Evolutionary conservation across 768 basidiomycete species (phyloP).

Genomic region (Termitomyces sp.): DNA sequence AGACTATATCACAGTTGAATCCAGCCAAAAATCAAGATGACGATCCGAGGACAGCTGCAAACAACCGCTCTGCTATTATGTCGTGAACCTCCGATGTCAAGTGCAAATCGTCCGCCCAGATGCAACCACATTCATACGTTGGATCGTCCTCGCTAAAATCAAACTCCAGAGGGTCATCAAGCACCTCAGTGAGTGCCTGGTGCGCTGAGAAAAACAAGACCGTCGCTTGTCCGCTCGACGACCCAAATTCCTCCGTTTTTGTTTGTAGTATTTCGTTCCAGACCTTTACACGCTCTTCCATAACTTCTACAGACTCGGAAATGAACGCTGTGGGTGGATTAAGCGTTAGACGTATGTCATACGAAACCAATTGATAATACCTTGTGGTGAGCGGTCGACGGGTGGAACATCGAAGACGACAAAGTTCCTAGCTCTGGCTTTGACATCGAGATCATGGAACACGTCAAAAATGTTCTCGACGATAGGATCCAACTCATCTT

Average conservation of each 20-base stretch:
- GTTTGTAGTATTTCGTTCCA: conserved; percentile 4
- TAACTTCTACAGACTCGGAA: not conserved
- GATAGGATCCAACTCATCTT: conserved; percentile 6
- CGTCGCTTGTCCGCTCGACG: not conserved
- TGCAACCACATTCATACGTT: not conserved
- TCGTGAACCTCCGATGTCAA: conserved; percentile 5
- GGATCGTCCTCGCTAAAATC: conserved; percentile 3
- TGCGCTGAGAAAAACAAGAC: conserved; percentile 6
- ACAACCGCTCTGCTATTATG: conserved; percentile 4
- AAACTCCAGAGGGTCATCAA: conserved; percentile 1
- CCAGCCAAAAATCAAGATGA: not conserved
- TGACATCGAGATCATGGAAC: conserved; percentile 12
- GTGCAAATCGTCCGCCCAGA: conserved; percentile 8
- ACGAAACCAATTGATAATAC: not conserved
- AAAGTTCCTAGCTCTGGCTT: conserved; percentile 3
- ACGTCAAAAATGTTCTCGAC: conserved; percentile 8
- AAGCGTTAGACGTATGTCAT: not conserved
- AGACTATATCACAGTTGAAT: too few species aligned
- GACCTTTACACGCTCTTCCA: not conserved
- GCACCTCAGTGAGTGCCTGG: conserved; percentile 1
- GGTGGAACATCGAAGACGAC: conserved; percentile 8
- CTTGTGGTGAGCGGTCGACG: not conserved
- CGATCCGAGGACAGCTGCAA: not conserved
- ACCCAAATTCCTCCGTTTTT: not conserved
- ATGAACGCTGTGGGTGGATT: not conserved